Base-by-base conservation (phyloP, 2,329 filamentous ascomycete genomes). In the Epichloe hybrida region DNA sequence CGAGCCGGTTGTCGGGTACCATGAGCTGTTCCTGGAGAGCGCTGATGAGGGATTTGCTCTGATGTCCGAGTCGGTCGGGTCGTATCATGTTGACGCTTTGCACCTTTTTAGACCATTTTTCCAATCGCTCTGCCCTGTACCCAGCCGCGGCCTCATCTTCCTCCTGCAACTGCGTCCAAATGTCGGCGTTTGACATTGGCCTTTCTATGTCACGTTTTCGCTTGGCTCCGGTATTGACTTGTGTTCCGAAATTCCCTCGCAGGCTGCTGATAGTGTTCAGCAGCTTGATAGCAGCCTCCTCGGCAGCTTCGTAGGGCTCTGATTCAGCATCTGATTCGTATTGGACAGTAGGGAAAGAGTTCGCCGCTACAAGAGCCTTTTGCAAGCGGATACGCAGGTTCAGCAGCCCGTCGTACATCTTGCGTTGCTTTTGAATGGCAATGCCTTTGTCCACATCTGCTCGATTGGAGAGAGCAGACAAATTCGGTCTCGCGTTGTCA, bases 371-470 rank as follows among this genome's bases (percentile, higher is more conserved):
- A 13, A 98, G 70, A 2, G 87, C 88, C 66, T 96, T 97, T 66
- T 98, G 94, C 17, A 98, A 71, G 54, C 91, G 86, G 62, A 98
- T 96, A 20, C 93, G 83, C 13, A 89, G 79, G 68, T 95, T 95
- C 35, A 98, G 76, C 1, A 97, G 78, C 0, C 86, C 80, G 58
- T 97, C 91, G 61, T 95, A 98, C 0, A 84, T 81, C 54, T 83
- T 84, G 48, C 89, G 81, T 68, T 98, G 93, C 52, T 82, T 74
- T 59, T 89, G 91, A 38, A 98, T 87, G 0, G 91, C 91, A 50
- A 78, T 70, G 12, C 93, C 93, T 67, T 97, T 97, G 41, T 83
- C 80, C 4, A 85, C 81, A 63, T 97, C 93, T 23, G 58, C 53
- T 44, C 59, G 57, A 45, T 57, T 65, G 44, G 65, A 64, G 13